Base-by-base conservation (phyloP, 2,329 filamentous ascomycete genomes). In the Kalaharituber pfeilii region DNA sequence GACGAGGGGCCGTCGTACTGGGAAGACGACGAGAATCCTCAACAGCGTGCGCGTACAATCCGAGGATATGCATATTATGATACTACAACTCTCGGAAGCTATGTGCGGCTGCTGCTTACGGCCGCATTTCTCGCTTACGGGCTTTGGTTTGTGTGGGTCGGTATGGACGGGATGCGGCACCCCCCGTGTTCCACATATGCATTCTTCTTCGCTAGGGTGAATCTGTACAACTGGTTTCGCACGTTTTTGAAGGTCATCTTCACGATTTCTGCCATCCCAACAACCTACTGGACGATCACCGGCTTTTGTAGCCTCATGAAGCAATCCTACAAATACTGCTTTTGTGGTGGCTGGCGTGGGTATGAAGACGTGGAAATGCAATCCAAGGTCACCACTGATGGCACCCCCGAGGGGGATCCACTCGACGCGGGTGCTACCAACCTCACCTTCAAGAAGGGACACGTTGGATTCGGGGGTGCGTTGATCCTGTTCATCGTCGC, bases 121-220 rank as follows among this genome's bases (percentile, higher is more conserved):
- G 15, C 45, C 2, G 56, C 36, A 3, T 54, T 58, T 33, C 50
- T 49, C 20, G 51, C 20, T 9, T 60, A 60, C 50, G 55, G 57
- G 2, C 26, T 60, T 7, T 60, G 59, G 59, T 60, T 59, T 30
- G 47, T 53, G 20, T 60, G 52, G 11, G 39, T 24, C 1, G 59
- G 59, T 7, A 59, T 60, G 57, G 58, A 59, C 49, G 13, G 29
- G 11, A 59, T 59, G 57, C 20, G 36, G 9, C 47, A 56, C 8
- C 39, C 52, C 18, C 9, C 53, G 8, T 59, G 55, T 28, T 53
- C 49, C 22, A 53, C 50, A 1, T 59, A 44, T 42, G 57, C 51
- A 4, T 60, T 54, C 56, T 57, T 60, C 33, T 49, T 60, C 18
- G 55, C 49, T 0, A 28, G 51, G 2, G 57, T 60, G 3, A 53